A percentile compares a stretch with the other conserved stretches of the same genome.
These are phyloP conservation scores for Serendipita sp. DNA, from an alignment of 768 basidiomycete species.

Conservation along the genomic window DNA sequence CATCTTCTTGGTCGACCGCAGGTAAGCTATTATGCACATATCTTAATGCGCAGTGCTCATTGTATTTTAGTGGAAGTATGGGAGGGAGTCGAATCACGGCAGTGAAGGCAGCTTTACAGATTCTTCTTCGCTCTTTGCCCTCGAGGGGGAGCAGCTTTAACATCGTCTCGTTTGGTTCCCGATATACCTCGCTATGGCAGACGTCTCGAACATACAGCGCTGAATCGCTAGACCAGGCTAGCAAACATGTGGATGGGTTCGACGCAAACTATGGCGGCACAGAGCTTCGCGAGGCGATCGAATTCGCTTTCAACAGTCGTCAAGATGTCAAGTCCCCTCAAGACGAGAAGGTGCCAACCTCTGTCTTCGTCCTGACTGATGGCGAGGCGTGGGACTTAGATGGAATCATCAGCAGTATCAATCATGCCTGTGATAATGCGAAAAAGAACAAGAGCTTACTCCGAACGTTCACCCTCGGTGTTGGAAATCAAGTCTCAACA, in stretches of 20 bases:
- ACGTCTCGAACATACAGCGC: slow-evolving; percentile 16
- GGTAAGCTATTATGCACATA: no score
- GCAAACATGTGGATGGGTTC: slow-evolving; percentile 25
- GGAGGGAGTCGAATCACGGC: slow-evolving; percentile 9
- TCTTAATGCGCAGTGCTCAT: no score
- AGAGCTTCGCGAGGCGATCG: slow-evolving; percentile 31
- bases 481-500: slow-evolving; percentile 34
- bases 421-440: neutral
- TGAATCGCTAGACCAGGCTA: slow-evolving; percentile 10
- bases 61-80: slow-evolving; percentile 48
- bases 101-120: slow-evolving; percentile 27
- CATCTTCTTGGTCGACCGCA: slow-evolving; percentile 44
- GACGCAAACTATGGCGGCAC: slow-evolving; percentile 35
- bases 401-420: neutral
- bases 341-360: slow-evolving; percentile 22
- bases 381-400: slow-evolving; percentile 14
- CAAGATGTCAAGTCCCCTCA: slow-evolving; percentile 10
- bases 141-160: slow-evolving; percentile 37
- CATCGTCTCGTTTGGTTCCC: slow-evolving; percentile 38
- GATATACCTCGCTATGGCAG: slow-evolving; percentile 22
- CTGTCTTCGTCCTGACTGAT: slow-evolving; percentile 44
- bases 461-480: slow-evolving; percentile 44
- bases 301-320: slow-evolving; percentile 23
- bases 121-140: slow-evolving; percentile 33
- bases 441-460: slow-evolving; percentile 12